Conservation (phyloP, 2,329 filamentous ascomycete species). For the Claviceps paspali region DNA sequence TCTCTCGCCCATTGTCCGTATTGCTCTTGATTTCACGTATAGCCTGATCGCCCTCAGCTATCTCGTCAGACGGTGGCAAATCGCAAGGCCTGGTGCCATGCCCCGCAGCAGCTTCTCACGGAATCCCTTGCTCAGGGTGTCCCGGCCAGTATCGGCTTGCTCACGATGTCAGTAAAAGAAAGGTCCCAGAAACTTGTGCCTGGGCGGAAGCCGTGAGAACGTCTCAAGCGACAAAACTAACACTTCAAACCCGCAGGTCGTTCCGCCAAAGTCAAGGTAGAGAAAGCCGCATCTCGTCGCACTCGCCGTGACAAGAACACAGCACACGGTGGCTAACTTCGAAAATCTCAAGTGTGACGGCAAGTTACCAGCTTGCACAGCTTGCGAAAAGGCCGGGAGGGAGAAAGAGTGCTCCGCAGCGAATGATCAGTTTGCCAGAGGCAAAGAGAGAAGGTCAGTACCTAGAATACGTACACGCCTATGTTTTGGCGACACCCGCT, state of each 20-base stretch:
- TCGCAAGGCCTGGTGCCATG: constrained; percentile 16
- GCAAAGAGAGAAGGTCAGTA: constrained; percentile 91
- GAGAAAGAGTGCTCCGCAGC: constrained; percentile 81
- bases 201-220: background rate
- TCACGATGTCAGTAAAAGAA: constrained; percentile 44
- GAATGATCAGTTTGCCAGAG: constrained; percentile 88
- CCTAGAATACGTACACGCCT: too few relatives aligned
- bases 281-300: constrained; percentile 1
- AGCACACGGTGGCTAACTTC: background rate
- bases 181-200: background rate
- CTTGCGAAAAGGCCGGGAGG: constrained; percentile 82
- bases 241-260: constrained; percentile 35
- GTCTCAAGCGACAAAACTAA: background rate
- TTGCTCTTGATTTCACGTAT: background rate
- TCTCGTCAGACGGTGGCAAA: background rate
- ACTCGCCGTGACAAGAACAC: background rate
- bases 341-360: constrained; percentile 59
- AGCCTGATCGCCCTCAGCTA: background rate
- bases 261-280: constrained; percentile 79
- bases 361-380: constrained; percentile 86
- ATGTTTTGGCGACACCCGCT: too few relatives aligned
- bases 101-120: constrained; percentile 33
- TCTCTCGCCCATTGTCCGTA: too few relatives aligned
- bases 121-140: constrained; percentile 54
- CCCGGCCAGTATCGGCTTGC: constrained; percentile 65